A percentile compares a stretch with the other conserved stretches of the same genome.
Conservation (phyloP, 176 grass and related monocot species). For the Aegilops longissima region DNA sequence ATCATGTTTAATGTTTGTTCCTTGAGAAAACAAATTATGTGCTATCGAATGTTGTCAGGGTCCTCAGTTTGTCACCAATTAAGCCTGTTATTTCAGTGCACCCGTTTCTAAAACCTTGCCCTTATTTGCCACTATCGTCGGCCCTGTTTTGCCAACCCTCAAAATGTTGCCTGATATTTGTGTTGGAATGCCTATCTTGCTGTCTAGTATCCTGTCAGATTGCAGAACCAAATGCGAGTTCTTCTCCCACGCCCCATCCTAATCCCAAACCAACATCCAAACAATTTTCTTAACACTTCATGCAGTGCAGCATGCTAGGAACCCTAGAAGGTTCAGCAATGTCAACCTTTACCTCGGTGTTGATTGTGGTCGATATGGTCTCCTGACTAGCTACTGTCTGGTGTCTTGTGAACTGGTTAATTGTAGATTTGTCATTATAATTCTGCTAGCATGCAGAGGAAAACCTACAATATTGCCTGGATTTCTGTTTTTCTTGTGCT, state of each 20-base stretch:
- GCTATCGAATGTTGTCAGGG: neutral
- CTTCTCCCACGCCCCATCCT: neutral
- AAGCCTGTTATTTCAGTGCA: neutral
- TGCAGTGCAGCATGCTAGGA: neutral
- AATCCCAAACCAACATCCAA: neutral
- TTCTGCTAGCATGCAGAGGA: neutral
- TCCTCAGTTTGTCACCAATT: neutral
- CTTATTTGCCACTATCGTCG: neutral
- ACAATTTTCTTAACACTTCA: neutral
- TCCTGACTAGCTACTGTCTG: neutral
- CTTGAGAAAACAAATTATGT: neutral
- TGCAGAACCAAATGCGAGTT: neutral
- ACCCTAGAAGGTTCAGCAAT: neutral
- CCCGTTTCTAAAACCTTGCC: neutral
- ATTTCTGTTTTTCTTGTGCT: neutral
- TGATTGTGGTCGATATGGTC: neutral
- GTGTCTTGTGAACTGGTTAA: neutral
- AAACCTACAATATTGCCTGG: neutral
- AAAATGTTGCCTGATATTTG: neutral
- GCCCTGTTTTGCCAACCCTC: neutral
- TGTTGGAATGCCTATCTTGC: neutral
- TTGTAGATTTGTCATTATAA: neutral
- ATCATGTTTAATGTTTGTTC: neutral
- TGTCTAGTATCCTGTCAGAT: neutral
- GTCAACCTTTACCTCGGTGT: neutral